Conservation (phyloP, 2,329 filamentous ascomycete genomes). For the Colletotrichum tabaci region DNA sequence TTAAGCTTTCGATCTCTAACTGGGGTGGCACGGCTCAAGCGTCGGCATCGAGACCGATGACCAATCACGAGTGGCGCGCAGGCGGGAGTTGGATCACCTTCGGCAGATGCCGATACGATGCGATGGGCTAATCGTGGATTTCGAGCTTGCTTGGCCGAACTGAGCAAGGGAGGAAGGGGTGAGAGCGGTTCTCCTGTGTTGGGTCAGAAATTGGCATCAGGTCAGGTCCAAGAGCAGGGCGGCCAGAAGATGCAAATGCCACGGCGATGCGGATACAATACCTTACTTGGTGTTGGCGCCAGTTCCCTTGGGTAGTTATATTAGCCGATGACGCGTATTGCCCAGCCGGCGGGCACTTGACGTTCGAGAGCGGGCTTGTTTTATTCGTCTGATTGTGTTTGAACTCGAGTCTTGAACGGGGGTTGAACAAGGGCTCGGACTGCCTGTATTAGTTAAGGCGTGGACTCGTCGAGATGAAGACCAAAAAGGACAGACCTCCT, state of each 20-base stretch:
- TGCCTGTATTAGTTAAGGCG: neutral
- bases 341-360: constrained; percentile 3
- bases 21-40: constrained; percentile 33
- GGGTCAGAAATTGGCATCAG: neutral
- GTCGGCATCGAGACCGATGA: neutral
- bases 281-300: neutral
- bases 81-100: constrained; percentile 13
- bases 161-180: neutral
- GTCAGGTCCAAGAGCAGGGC: neutral
- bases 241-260: neutral
- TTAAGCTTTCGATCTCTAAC: constrained; percentile 37
- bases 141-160: neutral
- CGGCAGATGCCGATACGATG: constrained; percentile 15
- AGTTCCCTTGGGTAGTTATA: constrained; percentile 1
- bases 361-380: constrained; percentile 17
- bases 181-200: neutral
- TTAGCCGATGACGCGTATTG: constrained; percentile 15
- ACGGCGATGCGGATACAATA: neutral
- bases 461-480: too few species aligned
- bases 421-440: neutral
- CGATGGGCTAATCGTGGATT: too few species aligned
- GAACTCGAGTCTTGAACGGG: neutral
- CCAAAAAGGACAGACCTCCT: constrained; percentile 8
- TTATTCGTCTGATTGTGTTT: constrained; percentile 8
- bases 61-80: constrained; percentile 22